phyloP scores from a whole-genome alignment of 805 yeast genomes.

The Candida coleopterorum region DNA sequence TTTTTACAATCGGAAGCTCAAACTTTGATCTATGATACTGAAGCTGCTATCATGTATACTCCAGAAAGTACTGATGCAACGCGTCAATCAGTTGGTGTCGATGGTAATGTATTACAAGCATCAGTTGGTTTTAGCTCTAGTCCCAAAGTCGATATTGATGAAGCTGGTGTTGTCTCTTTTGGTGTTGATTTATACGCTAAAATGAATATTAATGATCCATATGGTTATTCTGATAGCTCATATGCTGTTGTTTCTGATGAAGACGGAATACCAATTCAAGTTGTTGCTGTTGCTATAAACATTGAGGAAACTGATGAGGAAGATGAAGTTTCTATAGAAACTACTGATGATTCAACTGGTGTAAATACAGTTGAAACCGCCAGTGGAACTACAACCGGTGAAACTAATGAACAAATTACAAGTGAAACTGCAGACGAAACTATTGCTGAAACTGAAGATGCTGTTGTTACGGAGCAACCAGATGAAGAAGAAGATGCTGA shows the following conservation, averaged over 20 bases:
- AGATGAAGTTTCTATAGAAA: background rate
- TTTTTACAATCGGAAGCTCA: conserved; percentile 22
- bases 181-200: conserved; percentile 19
- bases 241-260: conserved; percentile 14
- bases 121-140: conserved; percentile 9
- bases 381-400: background rate
- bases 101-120: conserved; percentile 10
- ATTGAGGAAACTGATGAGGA: conserved; percentile 1
- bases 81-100: conserved; percentile 4
- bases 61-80: conserved; percentile 1
- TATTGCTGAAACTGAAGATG: background rate
- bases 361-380: background rate
- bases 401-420: background rate
- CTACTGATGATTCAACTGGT: background rate
- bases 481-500: background rate
- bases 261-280: conserved; percentile 6
- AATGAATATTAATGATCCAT: conserved; percentile 25
- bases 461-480: background rate
- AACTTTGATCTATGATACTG: conserved; percentile 18
- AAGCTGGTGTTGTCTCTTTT: conserved; percentile 9
- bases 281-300: conserved; percentile 1
- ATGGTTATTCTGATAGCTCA: conserved; percentile 16
- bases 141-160: conserved; percentile 9
- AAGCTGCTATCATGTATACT: conserved; percentile 2
- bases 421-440: background rate